Conservation (phyloP, 164 flowering plant species). For the Aristolochia contorta region DNA sequence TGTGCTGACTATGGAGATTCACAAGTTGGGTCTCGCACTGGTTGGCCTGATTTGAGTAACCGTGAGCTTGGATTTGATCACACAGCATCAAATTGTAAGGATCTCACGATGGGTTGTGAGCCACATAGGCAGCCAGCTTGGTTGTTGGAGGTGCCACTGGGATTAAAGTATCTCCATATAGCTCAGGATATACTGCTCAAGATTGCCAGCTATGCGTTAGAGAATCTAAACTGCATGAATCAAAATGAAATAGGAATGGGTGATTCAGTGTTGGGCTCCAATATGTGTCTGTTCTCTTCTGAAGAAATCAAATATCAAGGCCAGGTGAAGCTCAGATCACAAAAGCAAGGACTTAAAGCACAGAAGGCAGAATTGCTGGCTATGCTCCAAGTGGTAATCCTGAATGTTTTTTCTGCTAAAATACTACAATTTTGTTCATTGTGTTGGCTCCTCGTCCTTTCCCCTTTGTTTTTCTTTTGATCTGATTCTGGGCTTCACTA, state of each 20-base stretch:
- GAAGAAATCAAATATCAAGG: conserved; percentile 13
- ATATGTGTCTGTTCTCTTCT: conserved; percentile 15
- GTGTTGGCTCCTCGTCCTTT: too few relatives aligned
- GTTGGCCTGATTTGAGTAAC: conserved; percentile 15
- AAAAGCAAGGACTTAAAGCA: conserved; percentile 26
- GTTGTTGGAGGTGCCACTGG: conserved; percentile 24
- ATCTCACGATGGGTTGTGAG: conserved; percentile 26
- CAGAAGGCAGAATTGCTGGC: conserved; percentile 54
- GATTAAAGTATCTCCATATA: conserved; percentile 48
- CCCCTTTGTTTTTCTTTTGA: neutral
- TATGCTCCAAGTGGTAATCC: conserved; percentile 69
- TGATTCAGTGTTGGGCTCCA: conserved; percentile 12
- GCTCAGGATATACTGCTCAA: conserved; percentile 73
- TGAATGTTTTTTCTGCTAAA: neutral
- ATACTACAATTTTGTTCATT: neutral
- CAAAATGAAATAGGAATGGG: conserved; percentile 15
- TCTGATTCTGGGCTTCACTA: neutral
- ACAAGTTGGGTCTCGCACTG: conserved; percentile 6
- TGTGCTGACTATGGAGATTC: neutral
- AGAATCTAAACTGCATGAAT: conserved; percentile 24
- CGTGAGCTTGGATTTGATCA: conserved; percentile 30
- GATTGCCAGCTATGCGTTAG: conserved; percentile 48
- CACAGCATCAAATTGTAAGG: conserved; percentile 29
- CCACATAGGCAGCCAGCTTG: conserved; percentile 18
- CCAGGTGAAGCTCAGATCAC: conserved; percentile 15